Evolutionary conservation across 768 basidiomycete species (phyloP).

Genomic region (Lyophyllum semitale): DNA sequence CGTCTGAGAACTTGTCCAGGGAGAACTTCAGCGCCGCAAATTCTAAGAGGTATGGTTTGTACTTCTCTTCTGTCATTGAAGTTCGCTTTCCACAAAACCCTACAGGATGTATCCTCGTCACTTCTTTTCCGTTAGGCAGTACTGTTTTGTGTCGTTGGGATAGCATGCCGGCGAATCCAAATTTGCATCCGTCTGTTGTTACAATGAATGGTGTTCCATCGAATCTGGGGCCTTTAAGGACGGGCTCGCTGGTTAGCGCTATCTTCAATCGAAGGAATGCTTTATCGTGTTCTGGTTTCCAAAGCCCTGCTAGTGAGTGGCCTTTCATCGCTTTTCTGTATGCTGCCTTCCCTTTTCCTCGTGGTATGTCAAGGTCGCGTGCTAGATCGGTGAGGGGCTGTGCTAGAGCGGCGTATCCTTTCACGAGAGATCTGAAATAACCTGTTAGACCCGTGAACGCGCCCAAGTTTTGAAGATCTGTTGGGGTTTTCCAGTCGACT

Average conservation of each 20-base stretch:
- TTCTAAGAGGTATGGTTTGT: constrained; percentile 30
- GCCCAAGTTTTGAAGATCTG: constrained; percentile 28
- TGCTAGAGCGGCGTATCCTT: constrained; percentile 31
- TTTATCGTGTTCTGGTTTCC: constrained; percentile 22
- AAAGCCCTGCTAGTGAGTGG: constrained; percentile 7
- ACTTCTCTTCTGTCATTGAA: constrained; percentile 19
- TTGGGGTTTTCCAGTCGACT: constrained; percentile 32
- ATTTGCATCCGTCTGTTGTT: constrained; percentile 1
- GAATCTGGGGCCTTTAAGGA: constrained; percentile 28
- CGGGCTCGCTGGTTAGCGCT: constrained; percentile 30
- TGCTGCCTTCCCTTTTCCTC: constrained; percentile 1
- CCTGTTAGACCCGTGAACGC: constrained; percentile 22
- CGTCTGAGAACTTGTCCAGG: constrained; percentile 28
- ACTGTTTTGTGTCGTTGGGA: constrained; percentile 22
- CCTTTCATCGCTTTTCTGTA: constrained; percentile 18
- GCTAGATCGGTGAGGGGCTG: constrained; percentile 33
- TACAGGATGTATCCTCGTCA: constrained; percentile 23
- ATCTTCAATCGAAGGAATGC: constrained; percentile 32
- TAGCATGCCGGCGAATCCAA: constrained; percentile 20
- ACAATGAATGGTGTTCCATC: constrained; percentile 35
- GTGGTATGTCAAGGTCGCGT: constrained; percentile 17
- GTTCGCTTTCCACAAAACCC: constrained; percentile 31
- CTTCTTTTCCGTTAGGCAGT: constrained; percentile 5
- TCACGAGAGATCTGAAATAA: constrained; percentile 34
- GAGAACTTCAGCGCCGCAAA: constrained; percentile 36